Evolutionary conservation across 1,284 basidiomycete species (phyloP), one percentile per base, ranked within the genome.

Genomic region (Marasmius sp.): DNA sequence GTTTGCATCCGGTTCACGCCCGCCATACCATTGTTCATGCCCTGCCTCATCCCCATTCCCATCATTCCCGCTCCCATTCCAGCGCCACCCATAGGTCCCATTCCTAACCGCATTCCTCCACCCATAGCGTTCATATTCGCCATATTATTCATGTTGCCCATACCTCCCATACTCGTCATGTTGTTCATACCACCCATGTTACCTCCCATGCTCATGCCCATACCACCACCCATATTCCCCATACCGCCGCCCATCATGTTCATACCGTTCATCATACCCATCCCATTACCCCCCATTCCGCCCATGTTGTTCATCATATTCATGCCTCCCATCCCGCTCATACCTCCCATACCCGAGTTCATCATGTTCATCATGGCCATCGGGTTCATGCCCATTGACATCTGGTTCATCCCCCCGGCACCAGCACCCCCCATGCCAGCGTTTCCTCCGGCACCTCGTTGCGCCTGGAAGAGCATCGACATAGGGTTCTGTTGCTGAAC

Each of bases 361-460:
- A 63, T 59, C 71, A 63, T 64, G 11, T 73, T 72, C 71, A 75
- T 74, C 60, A 64, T 69, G 1, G 53, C 53, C 58, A 74, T 73
- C 66, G 75, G 75, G 33, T 74, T 76, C 67, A 81, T 78, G 27
- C 71, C 72, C 73, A 77, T 76, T n/a, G 65, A 70, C 76, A 79
- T 79, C 18, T 76, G 77, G 61, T 78, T 79, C 75, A 82, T 80
- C 1, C 68, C 67, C 72, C 73, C 77, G 78, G 48, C 67, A 72
- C 68, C 36, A 56, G 63, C 70, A 11, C 72, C 71, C 71, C 81
- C 79, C 63, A 78, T 76, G 14, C 57, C 57, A 78, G 79, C 67
- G 84, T 79, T 66, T 85, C 82, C 59, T 78, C 77, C 79, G 86
- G 82, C 72, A 12, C 84, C 82, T 20, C 85, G 82, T 60, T 86